These are phyloP conservation scores for Clonostachys rhizophaga DNA, from an alignment of 2,329 filamentous ascomycete species.

Conservation along the genomic window DNA sequence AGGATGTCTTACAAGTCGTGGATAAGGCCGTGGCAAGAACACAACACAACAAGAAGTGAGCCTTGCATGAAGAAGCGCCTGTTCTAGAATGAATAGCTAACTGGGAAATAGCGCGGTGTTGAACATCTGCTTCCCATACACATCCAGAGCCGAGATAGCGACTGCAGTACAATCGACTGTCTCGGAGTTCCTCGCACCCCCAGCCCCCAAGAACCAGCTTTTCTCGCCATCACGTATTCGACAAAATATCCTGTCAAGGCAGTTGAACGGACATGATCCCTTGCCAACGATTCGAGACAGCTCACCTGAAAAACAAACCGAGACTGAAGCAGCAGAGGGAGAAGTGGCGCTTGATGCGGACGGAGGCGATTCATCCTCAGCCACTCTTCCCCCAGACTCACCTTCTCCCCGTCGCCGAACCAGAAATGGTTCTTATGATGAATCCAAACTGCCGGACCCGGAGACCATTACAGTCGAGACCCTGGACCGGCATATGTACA, in stretches of 20 bases:
- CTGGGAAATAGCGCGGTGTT: conserved; percentile 48
- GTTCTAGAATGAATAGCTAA: not conserved
- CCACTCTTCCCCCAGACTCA: conserved; percentile 52
- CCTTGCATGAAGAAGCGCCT: conserved; percentile 1
- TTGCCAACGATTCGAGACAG: conserved; percentile 45
- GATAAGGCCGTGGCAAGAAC: conserved; percentile 85
- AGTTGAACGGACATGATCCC: conserved; percentile 41
- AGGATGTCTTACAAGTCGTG: conserved; percentile 84
- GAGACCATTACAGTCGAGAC: conserved; percentile 84
- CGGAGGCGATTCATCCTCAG: conserved; percentile 55
- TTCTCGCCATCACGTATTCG: conserved; percentile 88
- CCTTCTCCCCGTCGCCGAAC: conserved; percentile 32
- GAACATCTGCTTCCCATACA: conserved; percentile 98
- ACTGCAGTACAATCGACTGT: conserved; percentile 85
- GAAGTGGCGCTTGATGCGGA: conserved; percentile 35
- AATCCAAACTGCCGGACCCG: conserved; percentile 59
- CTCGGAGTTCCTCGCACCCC: conserved; percentile 74
- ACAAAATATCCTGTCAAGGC: conserved; percentile 74
- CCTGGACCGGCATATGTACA: conserved; percentile 83
- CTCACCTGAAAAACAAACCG: conserved; percentile 35
- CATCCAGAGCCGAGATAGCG: conserved; percentile 91
- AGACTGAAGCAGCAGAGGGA: conserved; percentile 41
- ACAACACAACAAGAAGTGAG: conserved; percentile 75
- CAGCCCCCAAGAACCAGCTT: conserved; percentile 59
- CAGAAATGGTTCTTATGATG: conserved; percentile 21